Conservation (phyloP, 106 monocot species). For the Iris macrosiphon region DNA sequence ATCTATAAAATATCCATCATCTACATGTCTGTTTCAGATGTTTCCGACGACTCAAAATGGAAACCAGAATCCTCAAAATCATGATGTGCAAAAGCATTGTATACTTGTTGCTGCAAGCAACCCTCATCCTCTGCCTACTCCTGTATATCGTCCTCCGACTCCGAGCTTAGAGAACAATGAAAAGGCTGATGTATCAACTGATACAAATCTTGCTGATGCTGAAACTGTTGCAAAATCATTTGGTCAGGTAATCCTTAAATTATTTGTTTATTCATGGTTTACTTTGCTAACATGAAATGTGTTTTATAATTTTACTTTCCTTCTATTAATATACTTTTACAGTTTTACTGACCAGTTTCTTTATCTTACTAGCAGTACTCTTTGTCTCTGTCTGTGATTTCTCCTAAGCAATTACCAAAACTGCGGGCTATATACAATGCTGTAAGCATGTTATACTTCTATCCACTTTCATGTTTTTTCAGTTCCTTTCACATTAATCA, state of each 20-base stretch:
- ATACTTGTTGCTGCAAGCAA: constrained; percentile 92
- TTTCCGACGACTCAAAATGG: constrained; percentile 27
- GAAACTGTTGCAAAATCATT: constrained; percentile 90
- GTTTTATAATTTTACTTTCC: neutral
- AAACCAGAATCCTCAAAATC: constrained; percentile 52
- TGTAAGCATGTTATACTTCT: constrained; percentile 31
- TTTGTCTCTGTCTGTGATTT: constrained; percentile 83
- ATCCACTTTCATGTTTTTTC: neutral
- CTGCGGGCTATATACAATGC: constrained; percentile 79
- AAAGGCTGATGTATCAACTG: constrained; percentile 28
- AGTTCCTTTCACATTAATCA: too few relatives aligned
- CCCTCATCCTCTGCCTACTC: constrained; percentile 82
- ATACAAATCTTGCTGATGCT: constrained; percentile 77
- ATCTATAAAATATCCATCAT: too few relatives aligned
- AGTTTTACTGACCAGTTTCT: neutral
- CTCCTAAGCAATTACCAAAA: constrained; percentile 88
- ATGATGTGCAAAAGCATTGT: constrained; percentile 79
- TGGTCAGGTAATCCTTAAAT: constrained; percentile 43
- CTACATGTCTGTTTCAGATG: constrained; percentile 48
- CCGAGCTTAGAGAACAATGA: constrained; percentile 40
- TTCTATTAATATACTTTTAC: too few relatives aligned
- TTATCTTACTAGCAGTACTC: constrained; percentile 40
- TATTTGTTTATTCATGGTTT: neutral
- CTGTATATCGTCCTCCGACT: constrained; percentile 43
- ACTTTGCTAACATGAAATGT: constrained; percentile 2